A percentile compares a stretch with the other conserved stretches of the same genome.
Evolutionary conservation across 805 yeast genomes (phyloP).

Genomic region (Lachancea sp.): DNA sequence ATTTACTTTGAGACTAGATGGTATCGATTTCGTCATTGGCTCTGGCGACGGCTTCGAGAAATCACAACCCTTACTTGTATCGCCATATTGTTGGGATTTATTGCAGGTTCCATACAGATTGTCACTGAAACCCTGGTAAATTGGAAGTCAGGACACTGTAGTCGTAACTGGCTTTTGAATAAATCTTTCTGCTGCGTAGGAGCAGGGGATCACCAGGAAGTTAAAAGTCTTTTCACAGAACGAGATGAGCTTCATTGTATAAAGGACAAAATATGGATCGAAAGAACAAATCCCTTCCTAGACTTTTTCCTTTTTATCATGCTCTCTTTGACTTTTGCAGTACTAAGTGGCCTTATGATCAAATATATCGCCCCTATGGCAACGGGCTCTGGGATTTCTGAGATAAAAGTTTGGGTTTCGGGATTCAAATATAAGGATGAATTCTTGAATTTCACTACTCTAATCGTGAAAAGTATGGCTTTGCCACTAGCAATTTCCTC

Average conservation of each 20-base stretch:
- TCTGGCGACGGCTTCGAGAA: constrained; percentile 28
- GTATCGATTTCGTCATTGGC: constrained; percentile 13
- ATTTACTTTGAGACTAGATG: constrained; percentile 4
- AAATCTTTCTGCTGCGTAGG: constrained; percentile 64
- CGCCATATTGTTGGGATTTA: constrained; percentile 71
- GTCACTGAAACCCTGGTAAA: constrained; percentile 83
- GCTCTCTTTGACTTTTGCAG: constrained; percentile 56
- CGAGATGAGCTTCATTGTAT: constrained; percentile 43
- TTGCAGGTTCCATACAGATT: constrained; percentile 77
- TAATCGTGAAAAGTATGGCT: constrained; percentile 69
- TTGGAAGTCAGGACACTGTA: constrained; percentile 73
- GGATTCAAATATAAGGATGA: constrained; percentile 73
- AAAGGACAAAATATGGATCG: constrained; percentile 48
- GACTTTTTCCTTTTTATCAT: constrained; percentile 53
- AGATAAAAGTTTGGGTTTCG: constrained; percentile 87
- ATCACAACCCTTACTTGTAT: constrained; percentile 73
- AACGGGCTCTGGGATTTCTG: constrained; percentile 96
- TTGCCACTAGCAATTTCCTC: constrained; percentile 89
- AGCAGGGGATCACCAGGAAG: constrained; percentile 14
- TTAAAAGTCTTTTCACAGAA: constrained; percentile 12
- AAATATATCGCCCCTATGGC: constrained; percentile 75
- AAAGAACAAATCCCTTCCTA: constrained; percentile 46
- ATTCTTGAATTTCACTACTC: constrained; percentile 67
- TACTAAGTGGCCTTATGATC: constrained; percentile 62
- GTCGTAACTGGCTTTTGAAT: constrained; percentile 60